Evolutionary conservation across 1,139 yeast species (phyloP), one percentile per base, ranked within the genome.

Genomic region (Nadsonia starkeyi-henricii): DNA sequence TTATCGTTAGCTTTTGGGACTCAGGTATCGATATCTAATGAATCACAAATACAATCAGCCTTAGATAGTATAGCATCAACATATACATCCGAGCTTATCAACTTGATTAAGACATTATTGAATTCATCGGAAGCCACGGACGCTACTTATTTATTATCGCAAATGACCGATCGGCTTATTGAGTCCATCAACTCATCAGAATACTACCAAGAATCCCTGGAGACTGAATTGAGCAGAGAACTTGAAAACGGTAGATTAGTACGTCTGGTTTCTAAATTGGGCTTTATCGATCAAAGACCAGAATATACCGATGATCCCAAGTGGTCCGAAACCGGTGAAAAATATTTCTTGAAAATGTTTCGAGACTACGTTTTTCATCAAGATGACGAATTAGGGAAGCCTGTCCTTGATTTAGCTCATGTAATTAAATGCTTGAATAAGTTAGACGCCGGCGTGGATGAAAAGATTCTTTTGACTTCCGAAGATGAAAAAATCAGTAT

Each of bases 381-480:
- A 60, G 75, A 73, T 45, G 88, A 86, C 61, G 93, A 82, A 48
- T 65, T 67, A 37, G 95, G 95, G 18, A 75, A 75, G 57, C 88
- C 95, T 1, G 77, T 81, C 2, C 69, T 86, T 50, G 96, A 93
- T 64, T 70, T 91, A 57, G 81, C 89, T 1, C 86, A 88, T 62
- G 93, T 89, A 2, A 69, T 93, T 54, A 70, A 77, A 47, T 77
- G 82, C 56, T 69, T 91, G 58, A 91, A 91, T 66, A 91, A 91
- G 64, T 70, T 91, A 52, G 99, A 93, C 62, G 94, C 93, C 15
- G 98, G 97, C 1, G 75, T 83, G 45, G 91, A 85, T 48, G 98
- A 91, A 63, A 79, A 77, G 58, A 66, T 91, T 26, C 69, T 88
- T 61, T 72, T 91, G 52, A 85, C 86, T 5, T 81, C 93, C 30